A percentile compares a stretch with the other conserved stretches of the same genome.
phyloP scores from a whole-genome alignment of 768 basidiomycete species.

The Kwoniella heveanensis region DNA sequence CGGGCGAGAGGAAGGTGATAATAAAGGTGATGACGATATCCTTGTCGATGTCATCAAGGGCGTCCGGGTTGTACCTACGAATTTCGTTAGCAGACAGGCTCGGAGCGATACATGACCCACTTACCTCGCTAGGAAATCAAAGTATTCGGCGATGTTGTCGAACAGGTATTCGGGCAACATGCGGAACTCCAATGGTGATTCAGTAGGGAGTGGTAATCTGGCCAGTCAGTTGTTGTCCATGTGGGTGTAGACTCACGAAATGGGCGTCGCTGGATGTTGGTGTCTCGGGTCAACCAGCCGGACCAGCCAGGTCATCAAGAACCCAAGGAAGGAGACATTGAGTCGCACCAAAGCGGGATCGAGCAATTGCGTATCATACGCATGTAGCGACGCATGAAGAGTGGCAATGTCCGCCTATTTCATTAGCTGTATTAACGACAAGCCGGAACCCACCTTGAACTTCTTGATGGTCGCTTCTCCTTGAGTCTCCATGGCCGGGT shows the following conservation, averaged over 20 bases:
- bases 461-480: conserved; percentile 75
- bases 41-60: conserved; percentile 80
- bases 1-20: conserved; percentile 89
- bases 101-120: conserved; percentile 34
- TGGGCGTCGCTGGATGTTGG: conserved; percentile 69
- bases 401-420: conserved; percentile 69
- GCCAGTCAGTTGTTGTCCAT: conserved; percentile 3
- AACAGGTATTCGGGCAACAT: conserved; percentile 90
- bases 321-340: conserved; percentile 79
- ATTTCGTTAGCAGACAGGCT: background rate
- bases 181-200: conserved; percentile 80
- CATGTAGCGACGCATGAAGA: conserved; percentile 70
- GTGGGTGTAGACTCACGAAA: conserved; percentile 63
- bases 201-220: conserved; percentile 80
- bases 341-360: conserved; percentile 82
- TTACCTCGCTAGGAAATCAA: conserved; percentile 79
- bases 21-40: conserved; percentile 82
- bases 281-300: conserved; percentile 81
- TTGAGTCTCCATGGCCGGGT: conserved; percentile 75
- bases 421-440: background rate
- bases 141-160: conserved; percentile 89
- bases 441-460: conserved; percentile 64
- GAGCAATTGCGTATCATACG: conserved; percentile 80
- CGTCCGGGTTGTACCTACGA: conserved; percentile 63
- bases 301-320: conserved; percentile 91